Percentiles rank a stretch among this genome's conserved stretches.
phyloP scores from a whole-genome alignment of 179 eudicot genomes.

The Drosera spatulata region DNA sequence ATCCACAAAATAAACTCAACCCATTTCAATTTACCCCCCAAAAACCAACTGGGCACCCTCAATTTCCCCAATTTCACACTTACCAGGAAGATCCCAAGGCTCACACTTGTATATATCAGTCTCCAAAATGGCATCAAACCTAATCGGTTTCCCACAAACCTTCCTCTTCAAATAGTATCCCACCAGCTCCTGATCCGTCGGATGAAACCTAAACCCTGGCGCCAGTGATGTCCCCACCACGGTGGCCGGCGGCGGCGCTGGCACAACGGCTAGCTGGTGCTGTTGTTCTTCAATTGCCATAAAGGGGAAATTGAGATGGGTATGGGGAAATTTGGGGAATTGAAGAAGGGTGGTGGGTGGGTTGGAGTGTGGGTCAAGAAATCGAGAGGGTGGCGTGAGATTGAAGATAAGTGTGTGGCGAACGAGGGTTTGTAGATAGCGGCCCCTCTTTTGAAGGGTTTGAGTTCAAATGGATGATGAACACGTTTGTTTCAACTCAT shows the following conservation, averaged over 20 bases:
- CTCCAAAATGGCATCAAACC: conserved; percentile 86
- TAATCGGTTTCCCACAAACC: conserved; percentile 62
- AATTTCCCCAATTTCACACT: neutral
- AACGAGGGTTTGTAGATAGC: too few species aligned
- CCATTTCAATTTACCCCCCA: neutral
- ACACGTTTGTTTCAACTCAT: too few species aligned
- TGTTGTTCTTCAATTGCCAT: conserved; percentile 28
- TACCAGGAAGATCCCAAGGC: conserved; percentile 82
- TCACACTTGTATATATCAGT: conserved; percentile 94
- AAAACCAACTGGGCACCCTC: neutral
- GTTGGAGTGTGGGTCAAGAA: conserved; percentile 48
- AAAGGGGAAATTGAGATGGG: conserved; percentile 4
- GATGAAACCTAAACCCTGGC: conserved; percentile 92
- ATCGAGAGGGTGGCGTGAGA: conserved; percentile 41
- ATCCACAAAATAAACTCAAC: too few species aligned
- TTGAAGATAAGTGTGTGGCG: conserved; percentile 24
- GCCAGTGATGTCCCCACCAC: conserved; percentile 54
- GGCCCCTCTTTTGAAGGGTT: too few species aligned
- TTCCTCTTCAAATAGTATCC: conserved; percentile 79
- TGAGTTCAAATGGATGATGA: too few species aligned
- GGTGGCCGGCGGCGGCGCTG: conserved; percentile 17
- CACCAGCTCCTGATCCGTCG: conserved; percentile 91
- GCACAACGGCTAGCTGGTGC: conserved; percentile 8
- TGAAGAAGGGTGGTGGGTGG: conserved; percentile 21
- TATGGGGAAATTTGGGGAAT: conserved; percentile 3